Conservation (phyloP, 2,329 filamentous ascomycete genomes). For the Pyrenochaeta sp. region DNA sequence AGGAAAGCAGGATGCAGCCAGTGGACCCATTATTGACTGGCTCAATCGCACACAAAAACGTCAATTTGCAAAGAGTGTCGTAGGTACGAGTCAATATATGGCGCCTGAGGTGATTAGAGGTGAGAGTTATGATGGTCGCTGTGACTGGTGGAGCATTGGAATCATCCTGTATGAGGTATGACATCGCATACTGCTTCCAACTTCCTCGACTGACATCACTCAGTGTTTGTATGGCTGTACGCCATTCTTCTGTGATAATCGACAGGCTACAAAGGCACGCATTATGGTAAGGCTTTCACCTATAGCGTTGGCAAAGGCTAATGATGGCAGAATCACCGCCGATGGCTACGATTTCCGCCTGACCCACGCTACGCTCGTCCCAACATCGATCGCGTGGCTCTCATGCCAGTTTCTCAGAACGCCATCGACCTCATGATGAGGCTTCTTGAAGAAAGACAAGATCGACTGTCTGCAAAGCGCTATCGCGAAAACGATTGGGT, state of each 20-base stretch:
- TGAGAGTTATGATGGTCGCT: slow-evolving; percentile 86
- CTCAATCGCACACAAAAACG: slow-evolving; percentile 64
- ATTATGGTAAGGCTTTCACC: slow-evolving; percentile 69
- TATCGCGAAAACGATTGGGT: slow-evolving; percentile 73
- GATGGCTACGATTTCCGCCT: slow-evolving; percentile 74
- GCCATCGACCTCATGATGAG: slow-evolving; percentile 80
- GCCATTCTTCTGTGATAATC: slow-evolving; percentile 83
- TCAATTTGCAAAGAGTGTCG: slow-evolving; percentile 80
- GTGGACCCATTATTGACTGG: slow-evolving; percentile 50
- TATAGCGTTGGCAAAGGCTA: slow-evolving; percentile 6
- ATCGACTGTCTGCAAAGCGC: slow-evolving; percentile 76
- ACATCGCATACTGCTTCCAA: background rate
- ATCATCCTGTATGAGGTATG: slow-evolving; percentile 86
- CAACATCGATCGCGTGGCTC: slow-evolving; percentile 53
- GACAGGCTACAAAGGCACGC: slow-evolving; percentile 84
- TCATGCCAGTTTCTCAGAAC: slow-evolving; percentile 67
- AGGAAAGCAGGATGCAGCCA: slow-evolving; percentile 30
- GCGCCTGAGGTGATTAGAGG: slow-evolving; percentile 90
- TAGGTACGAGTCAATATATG: slow-evolving; percentile 98
- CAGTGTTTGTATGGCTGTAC: slow-evolving; percentile 89
- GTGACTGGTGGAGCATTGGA: slow-evolving; percentile 97
- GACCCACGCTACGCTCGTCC: slow-evolving; percentile 62
- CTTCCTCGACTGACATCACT: slow-evolving; percentile 40
- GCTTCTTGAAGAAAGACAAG: slow-evolving; percentile 77
- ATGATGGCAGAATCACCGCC: slow-evolving; percentile 69